Conservation (phyloP, 1,139 yeast species). For the Pichia sp. region DNA sequence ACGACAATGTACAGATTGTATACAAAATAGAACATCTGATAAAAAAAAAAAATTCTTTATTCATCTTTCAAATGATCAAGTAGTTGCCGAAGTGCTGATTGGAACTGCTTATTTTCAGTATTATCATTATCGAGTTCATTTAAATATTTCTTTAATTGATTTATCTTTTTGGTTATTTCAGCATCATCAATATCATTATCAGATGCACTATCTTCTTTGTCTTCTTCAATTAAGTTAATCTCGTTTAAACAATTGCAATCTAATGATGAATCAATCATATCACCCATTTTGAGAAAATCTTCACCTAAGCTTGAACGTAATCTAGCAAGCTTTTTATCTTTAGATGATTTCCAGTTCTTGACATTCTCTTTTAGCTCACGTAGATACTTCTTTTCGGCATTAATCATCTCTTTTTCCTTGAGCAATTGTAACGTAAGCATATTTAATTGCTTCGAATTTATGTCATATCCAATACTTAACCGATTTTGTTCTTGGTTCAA, state of each 20-base stretch:
- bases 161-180: not conserved
- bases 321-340: conserved; percentile 9
- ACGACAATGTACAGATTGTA: not conserved
- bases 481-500: conserved; percentile 18
- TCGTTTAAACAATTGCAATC: conserved; percentile 11
- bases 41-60: not conserved
- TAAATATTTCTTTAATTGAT: not conserved
- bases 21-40: not conserved
- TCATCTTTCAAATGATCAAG: conserved; percentile 1
- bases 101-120: not conserved
- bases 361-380: conserved; percentile 17
- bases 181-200: not conserved
- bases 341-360: conserved; percentile 10
- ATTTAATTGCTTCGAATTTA: conserved; percentile 23
- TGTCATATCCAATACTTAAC: conserved; percentile 22
- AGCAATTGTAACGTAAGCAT: conserved; percentile 18
- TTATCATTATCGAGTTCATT: not conserved
- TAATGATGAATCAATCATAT: conserved; percentile 5
- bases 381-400: conserved; percentile 19
- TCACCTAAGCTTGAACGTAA: conserved; percentile 4
- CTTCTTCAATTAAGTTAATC: conserved; percentile 5
- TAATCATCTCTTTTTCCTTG: conserved; percentile 18
- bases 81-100: conserved; percentile 4
- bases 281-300: conserved; percentile 3
- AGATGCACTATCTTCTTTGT: not conserved